These are phyloP conservation scores for Chaetomium cochliodes DNA, from an alignment of 495 filamentous ascomycete species.

Conservation along the genomic window DNA sequence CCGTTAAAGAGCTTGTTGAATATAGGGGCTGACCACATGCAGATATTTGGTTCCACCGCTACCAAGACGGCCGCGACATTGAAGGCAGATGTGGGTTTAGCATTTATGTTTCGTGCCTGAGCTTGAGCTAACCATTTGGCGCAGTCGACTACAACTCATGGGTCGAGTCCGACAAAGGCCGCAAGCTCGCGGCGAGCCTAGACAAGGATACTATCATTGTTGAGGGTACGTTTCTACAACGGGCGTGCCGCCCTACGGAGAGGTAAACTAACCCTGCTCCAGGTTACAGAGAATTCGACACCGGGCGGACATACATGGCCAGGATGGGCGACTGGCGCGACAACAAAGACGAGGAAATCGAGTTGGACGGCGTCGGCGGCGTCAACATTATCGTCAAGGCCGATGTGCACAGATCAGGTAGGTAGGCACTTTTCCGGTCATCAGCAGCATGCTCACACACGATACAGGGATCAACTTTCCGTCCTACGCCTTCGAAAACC, in stretches of 20 bases:
- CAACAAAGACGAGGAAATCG: constrained; percentile 85
- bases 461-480: constrained; percentile 90
- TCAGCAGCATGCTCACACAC: not conserved
- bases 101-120: constrained; percentile 6
- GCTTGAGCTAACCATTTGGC: constrained; percentile 22
- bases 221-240: constrained; percentile 59
- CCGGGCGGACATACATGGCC: constrained; percentile 82
- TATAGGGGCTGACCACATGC: constrained; percentile 34
- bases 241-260: not conserved
- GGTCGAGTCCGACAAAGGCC: constrained; percentile 86
- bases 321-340: constrained; percentile 86
- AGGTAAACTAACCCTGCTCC: constrained; percentile 8
- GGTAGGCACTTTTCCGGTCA: constrained; percentile 19
- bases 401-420: constrained; percentile 92
- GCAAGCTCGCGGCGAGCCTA: constrained; percentile 68
- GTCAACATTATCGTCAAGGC: constrained; percentile 98
- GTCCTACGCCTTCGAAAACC: constrained; percentile 95
- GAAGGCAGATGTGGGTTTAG: constrained; percentile 82
- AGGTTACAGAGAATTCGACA: constrained; percentile 92
- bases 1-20: not conserved
- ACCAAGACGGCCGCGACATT: constrained; percentile 76
- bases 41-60: constrained; percentile 99
- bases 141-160: constrained; percentile 98
- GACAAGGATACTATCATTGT: constrained; percentile 77
- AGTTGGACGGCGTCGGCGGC: constrained; percentile 92